Evolutionary conservation across 2,329 filamentous ascomycete species (phyloP).

Genomic region (Trichoderma cornu-damae): DNA sequence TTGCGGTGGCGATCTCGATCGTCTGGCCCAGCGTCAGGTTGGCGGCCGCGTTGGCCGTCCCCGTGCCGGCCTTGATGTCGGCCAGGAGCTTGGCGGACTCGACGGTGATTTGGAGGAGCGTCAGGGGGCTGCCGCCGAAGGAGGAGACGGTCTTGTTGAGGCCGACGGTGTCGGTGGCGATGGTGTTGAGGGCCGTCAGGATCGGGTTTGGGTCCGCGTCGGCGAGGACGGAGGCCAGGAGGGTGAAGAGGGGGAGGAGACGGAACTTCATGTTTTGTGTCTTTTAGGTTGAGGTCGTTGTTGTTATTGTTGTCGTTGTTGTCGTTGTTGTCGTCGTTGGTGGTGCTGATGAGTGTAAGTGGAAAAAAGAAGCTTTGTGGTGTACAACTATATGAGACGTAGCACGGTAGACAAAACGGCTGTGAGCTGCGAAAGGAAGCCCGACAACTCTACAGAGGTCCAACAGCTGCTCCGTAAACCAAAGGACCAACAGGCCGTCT

Average conservation of each 20-base stretch:
- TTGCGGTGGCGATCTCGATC: conserved; percentile 36
- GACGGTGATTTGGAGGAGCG: conserved; percentile 38
- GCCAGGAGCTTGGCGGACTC: conserved; percentile 37
- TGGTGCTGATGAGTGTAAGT: background rate
- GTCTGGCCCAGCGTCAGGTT: conserved; percentile 37
- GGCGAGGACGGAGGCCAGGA: conserved; percentile 27
- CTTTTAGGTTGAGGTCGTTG: background rate
- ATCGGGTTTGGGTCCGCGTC: conserved; percentile 26
- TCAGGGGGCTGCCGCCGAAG: conserved; percentile 38
- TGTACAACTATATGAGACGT: too few species aligned
- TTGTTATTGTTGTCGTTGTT: background rate
- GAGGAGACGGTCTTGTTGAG: conserved; percentile 24
- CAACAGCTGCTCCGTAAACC: too few species aligned
- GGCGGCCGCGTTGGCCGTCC: conserved; percentile 34
- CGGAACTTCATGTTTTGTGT: conserved; percentile 20
- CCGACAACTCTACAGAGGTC: too few species aligned
- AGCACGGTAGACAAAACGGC: too few species aligned
- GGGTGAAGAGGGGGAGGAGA: conserved; percentile 23
- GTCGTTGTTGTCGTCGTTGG: conserved; percentile 13
- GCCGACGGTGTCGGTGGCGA: conserved; percentile 30
- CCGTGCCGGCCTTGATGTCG: conserved; percentile 37
- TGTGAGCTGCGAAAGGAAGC: too few species aligned
- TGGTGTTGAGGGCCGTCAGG: conserved; percentile 32
- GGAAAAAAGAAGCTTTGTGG: background rate
- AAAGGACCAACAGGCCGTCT: too few species aligned